Conservation (phyloP, 805 yeast species). For the Candida argentea region DNA sequence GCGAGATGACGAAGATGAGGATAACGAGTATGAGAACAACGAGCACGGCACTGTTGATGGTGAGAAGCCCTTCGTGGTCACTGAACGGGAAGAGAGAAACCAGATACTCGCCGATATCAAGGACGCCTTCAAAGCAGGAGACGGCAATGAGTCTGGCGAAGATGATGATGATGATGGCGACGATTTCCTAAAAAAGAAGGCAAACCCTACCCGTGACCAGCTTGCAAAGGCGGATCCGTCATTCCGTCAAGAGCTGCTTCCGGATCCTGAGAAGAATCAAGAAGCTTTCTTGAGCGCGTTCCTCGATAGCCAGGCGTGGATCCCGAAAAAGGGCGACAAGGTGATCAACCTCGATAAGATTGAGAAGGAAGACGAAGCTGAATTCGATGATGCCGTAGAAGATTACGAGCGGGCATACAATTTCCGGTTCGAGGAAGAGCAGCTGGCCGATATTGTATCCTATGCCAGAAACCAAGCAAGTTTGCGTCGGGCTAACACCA, state of each 20-base stretch:
- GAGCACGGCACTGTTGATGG: constrained; percentile 36
- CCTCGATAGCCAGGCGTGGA: constrained; percentile 78
- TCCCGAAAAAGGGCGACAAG: constrained; percentile 60
- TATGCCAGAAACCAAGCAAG: constrained; percentile 95
- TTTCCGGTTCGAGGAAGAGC: constrained; percentile 89
- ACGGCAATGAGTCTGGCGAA: too few species aligned
- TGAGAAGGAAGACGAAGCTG: constrained; percentile 60
- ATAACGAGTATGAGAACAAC: constrained; percentile 30
- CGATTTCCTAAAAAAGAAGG: constrained; percentile 52
- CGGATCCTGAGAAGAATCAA: constrained; percentile 48
- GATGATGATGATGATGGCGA: constrained; percentile 36
- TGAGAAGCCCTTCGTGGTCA: constrained; percentile 62
- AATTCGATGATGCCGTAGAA: constrained; percentile 88
- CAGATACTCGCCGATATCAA: constrained; percentile 73
- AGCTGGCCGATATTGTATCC: constrained; percentile 81
- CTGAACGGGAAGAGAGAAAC: constrained; percentile 65
- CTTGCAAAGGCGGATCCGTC: constrained; percentile 15
- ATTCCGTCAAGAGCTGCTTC: too few species aligned
- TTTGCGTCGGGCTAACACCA: constrained; percentile 66
- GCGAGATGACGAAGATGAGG: constrained; percentile 43
- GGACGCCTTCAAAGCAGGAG: constrained; percentile 41
- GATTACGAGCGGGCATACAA: constrained; percentile 87
- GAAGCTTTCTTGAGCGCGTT: constrained; percentile 67
- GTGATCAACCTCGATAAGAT: constrained; percentile 40
- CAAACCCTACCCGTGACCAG: constrained; percentile 11